phyloP scores from a whole-genome alignment of 2,329 filamentous ascomycete genomes.

The Claviceps maximensis region DNA sequence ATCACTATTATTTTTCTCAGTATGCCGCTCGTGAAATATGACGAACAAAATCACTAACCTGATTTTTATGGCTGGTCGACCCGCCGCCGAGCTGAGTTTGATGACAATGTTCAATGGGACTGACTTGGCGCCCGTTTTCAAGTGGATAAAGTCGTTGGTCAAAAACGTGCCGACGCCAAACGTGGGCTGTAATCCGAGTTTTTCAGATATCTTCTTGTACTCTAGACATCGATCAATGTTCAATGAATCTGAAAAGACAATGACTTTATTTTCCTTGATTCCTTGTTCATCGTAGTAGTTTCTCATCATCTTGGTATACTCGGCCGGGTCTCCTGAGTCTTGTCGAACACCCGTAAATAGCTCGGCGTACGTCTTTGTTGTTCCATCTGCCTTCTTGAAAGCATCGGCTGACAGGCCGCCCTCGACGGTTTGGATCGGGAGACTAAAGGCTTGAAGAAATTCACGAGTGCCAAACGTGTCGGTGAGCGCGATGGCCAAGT shows the following conservation, averaged over 20 bases:
- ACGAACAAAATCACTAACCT: slow-evolving; percentile 28
- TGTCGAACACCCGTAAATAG: slow-evolving; percentile 76
- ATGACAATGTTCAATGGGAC: slow-evolving; percentile 94
- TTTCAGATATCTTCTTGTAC: slow-evolving; percentile 75
- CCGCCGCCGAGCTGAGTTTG: slow-evolving; percentile 77
- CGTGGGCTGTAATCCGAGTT: slow-evolving; percentile 66
- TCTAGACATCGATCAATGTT: slow-evolving; percentile 83
- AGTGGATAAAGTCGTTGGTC: slow-evolving; percentile 81
- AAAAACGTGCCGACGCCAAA: slow-evolving; percentile 95
- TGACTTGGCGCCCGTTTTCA: slow-evolving; percentile 66
- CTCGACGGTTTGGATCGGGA: slow-evolving; percentile 38
- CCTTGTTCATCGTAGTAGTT: slow-evolving; percentile 66
- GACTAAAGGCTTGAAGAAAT: slow-evolving; percentile 75
- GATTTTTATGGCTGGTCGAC: slow-evolving; percentile 79
- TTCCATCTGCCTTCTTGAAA: slow-evolving; percentile 26
- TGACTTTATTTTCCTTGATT: slow-evolving; percentile 68
- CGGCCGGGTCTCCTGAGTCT: slow-evolving; percentile 74
- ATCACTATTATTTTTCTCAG: slow-evolving; percentile 33
- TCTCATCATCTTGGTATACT: slow-evolving; percentile 67
- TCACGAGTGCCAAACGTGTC: slow-evolving; percentile 91
- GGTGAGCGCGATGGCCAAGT: slow-evolving; percentile 79
- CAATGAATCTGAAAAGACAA: slow-evolving; percentile 92
- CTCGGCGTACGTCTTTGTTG: slow-evolving; percentile 57
- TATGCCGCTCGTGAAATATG: not conserved
- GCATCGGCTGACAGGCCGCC: slow-evolving; percentile 28